Evolutionary conservation across 257 asterid species (phyloP).

Genomic region (Solanum paucissectum): DNA sequence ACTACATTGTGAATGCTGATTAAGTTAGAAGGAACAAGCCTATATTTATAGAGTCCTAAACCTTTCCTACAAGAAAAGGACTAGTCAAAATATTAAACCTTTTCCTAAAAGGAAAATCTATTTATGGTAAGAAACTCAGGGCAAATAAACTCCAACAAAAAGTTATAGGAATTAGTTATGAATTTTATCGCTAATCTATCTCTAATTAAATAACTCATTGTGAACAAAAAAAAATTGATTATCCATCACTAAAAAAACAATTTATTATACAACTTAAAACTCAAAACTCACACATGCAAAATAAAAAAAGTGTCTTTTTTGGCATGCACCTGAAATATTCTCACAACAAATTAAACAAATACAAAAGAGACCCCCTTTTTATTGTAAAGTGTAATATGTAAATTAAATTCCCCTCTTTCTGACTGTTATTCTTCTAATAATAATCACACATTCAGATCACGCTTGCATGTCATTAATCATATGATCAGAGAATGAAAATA

Average conservation of each 20-base stretch:
- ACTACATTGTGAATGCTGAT: too few relatives aligned
- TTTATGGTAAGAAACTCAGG: too few relatives aligned
- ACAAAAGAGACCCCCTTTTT: slow-evolving; percentile 17
- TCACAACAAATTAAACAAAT: slow-evolving; percentile 6
- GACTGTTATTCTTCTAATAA: background rate
- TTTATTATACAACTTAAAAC: background rate
- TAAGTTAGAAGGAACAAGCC: too few relatives aligned
- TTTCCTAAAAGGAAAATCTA: too few relatives aligned
- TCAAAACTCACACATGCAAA: background rate
- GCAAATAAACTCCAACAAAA: too few relatives aligned
- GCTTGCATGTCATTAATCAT: slow-evolving; percentile 19
- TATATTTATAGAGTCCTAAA: too few relatives aligned
- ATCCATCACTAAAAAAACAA: background rate
- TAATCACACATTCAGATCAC: slow-evolving; percentile 5
- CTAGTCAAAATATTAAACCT: too few relatives aligned
- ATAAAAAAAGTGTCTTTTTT: background rate
- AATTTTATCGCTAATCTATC: background rate
- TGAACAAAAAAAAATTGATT: rapidly evolving
- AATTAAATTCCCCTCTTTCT: background rate
- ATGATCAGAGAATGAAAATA: slow-evolving; percentile 9
- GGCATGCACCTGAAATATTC: slow-evolving; percentile 50
- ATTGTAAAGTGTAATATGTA: background rate
- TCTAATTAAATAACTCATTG: too few relatives aligned
- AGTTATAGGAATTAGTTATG: background rate
- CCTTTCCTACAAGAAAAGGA: too few relatives aligned